Percentiles rank a stretch among this genome's conserved stretches.
phyloP scores from a whole-genome alignment of 352 stramenopile species.

The Phytophthora idaei region DNA sequence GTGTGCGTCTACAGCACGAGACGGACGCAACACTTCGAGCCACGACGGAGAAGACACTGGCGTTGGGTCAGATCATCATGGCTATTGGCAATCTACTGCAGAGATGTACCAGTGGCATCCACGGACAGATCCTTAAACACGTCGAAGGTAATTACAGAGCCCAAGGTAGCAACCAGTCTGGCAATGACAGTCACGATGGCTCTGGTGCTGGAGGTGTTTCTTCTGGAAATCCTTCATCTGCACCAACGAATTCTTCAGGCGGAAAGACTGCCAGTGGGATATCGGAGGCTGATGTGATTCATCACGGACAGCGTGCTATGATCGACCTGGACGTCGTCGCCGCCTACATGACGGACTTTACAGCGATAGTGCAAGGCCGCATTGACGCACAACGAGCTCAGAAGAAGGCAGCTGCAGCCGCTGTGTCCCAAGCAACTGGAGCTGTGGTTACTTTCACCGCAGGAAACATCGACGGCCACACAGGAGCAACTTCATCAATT shows the following conservation, averaged over 20 bases:
- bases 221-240: slow-evolving; percentile 14
- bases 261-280: slow-evolving; percentile 45
- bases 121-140: slow-evolving; percentile 89
- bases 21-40: slow-evolving; percentile 86
- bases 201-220: slow-evolving; percentile 1
- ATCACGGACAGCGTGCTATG: slow-evolving; percentile 87
- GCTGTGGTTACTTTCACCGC: slow-evolving; percentile 18
- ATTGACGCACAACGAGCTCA: slow-evolving; percentile 75
- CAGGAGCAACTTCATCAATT: slow-evolving; percentile 17
- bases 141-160: slow-evolving; percentile 59
- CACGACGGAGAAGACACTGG: slow-evolving; percentile 91
- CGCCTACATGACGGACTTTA: slow-evolving; percentile 94
- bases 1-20: slow-evolving; percentile 86
- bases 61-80: slow-evolving; percentile 91
- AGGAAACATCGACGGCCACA: slow-evolving; percentile 22
- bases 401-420: slow-evolving; percentile 59
- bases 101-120: slow-evolving; percentile 82
- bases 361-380: slow-evolving; percentile 73
- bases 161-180: slow-evolving; percentile 25
- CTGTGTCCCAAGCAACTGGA: slow-evolving; percentile 17
- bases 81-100: slow-evolving; percentile 86
- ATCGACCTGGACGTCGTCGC: slow-evolving; percentile 92
- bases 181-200: slow-evolving; percentile 19
- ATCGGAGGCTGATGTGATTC: slow-evolving; percentile 83
- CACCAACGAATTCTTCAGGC: slow-evolving; percentile 2